These are phyloP conservation scores for Rubia yunnanensis DNA, from an alignment of 257 asterid genomes.

Conservation along the genomic window DNA sequence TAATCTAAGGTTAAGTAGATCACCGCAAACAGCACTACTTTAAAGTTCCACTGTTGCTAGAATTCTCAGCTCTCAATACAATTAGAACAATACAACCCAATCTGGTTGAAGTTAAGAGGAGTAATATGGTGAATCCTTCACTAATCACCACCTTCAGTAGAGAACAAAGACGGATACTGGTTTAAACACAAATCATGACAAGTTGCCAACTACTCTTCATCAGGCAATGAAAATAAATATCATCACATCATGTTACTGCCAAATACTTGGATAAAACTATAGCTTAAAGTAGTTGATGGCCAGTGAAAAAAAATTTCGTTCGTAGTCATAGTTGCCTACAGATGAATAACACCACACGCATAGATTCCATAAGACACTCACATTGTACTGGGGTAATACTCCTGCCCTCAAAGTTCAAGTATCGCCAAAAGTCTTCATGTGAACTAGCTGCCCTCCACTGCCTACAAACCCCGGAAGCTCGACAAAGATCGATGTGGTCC, in stretches of 20 bases:
- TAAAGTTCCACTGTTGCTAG: not conserved
- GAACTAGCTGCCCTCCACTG: conserved; percentile 97
- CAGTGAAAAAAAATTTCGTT: not conserved
- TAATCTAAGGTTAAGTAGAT: not conserved
- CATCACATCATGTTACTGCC: not conserved
- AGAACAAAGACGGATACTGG: not conserved
- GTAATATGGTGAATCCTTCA: too few relatives aligned
- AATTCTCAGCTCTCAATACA: too few relatives aligned
- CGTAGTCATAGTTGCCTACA: not conserved
- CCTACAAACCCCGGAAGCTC: conserved; percentile 81
- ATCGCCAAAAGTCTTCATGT: conserved; percentile 97
- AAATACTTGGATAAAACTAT: not conserved
- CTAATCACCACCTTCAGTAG: not conserved
- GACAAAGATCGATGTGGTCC: conserved; percentile 84
- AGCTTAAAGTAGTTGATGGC: not conserved
- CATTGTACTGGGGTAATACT: conserved; percentile 59
- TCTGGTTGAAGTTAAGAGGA: not conserved
- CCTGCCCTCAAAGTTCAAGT: conserved; percentile 76
- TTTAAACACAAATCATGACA: not conserved
- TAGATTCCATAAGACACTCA: conserved; percentile 32
- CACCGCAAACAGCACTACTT: not conserved
- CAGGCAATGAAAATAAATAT: not conserved
- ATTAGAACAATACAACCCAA: not conserved
- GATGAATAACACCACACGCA: too few relatives aligned
- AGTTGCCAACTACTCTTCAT: not conserved